Conservation (phyloP, 345 rosid genomes). For the Citropsis articulata region DNA sequence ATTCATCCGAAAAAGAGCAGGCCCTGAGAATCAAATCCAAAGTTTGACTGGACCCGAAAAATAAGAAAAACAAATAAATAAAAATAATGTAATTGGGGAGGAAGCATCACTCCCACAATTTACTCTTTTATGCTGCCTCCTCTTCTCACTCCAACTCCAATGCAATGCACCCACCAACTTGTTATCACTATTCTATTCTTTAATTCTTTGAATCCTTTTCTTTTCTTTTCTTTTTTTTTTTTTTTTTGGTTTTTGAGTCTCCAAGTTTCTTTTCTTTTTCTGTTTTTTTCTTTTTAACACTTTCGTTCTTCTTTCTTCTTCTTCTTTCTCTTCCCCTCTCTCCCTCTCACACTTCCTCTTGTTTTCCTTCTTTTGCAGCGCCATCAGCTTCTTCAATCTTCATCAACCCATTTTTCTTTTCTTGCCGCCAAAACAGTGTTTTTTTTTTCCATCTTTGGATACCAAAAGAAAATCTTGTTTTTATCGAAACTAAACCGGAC, state of each 20-base stretch:
- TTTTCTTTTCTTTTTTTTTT: too few relatives aligned
- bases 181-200: background rate
- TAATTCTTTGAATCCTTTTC: background rate
- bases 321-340: background rate
- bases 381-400: background rate
- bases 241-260: background rate
- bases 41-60: slow-evolving; percentile 39
- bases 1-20: slow-evolving; percentile 4
- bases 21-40: slow-evolving; percentile 27
- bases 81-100: background rate
- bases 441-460: background rate
- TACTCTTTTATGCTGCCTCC: background rate
- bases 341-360: background rate
- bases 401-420: background rate
- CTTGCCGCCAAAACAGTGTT: background rate
- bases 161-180: background rate
- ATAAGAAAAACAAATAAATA: background rate
- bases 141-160: background rate
- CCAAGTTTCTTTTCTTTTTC: background rate
- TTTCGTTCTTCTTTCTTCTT: background rate
- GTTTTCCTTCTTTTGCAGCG: too few relatives aligned
- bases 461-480: background rate
- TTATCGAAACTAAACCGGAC: background rate
- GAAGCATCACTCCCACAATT: slow-evolving; percentile 10
- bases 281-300: background rate